phyloP scores from a whole-genome alignment of 345 rosid genomes.

The Lepidium aucheri region DNA sequence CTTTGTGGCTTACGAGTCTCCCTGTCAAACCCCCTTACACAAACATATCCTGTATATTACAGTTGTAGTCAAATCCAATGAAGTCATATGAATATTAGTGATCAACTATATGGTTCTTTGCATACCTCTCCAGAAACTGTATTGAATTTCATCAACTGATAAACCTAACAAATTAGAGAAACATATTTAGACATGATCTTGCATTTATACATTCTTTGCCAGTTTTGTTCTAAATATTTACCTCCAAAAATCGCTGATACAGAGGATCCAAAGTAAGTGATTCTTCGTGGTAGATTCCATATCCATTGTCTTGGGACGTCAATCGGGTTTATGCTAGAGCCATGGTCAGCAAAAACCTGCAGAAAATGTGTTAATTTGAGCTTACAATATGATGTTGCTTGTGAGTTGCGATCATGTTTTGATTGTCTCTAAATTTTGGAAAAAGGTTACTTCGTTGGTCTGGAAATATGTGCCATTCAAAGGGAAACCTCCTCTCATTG shows the following conservation, averaged over 20 bases:
- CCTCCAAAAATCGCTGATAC: constrained; percentile 69
- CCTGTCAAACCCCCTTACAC: constrained; percentile 79
- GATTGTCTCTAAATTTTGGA: not conserved
- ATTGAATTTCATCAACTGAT: constrained; percentile 55
- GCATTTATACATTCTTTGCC: not conserved
- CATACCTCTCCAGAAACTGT: constrained; percentile 82
- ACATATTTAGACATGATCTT: not conserved
- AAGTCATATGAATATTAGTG: not conserved
- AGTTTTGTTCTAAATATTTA: constrained; percentile 2
- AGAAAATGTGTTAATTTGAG: not conserved
- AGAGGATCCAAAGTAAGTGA: constrained; percentile 84
- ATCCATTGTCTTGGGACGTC: constrained; percentile 55
- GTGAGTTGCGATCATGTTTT: not conserved
- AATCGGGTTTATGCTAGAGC: constrained; percentile 64
- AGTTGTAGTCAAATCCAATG: not conserved
- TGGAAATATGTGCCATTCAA: constrained; percentile 94
- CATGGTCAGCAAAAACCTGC: constrained; percentile 93
- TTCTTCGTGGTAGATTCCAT: constrained; percentile 56
- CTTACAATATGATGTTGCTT: not conserved
- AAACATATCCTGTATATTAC: constrained; percentile 60
- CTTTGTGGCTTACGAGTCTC: constrained; percentile 49
- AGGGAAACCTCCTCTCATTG: constrained; percentile 88
- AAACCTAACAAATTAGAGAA: constrained; percentile 41
- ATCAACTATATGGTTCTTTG: not conserved
- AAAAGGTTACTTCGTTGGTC: constrained; percentile 61